Conservation (phyloP, 257 asterid species). For the Nicotiana tomentosiformis region DNA sequence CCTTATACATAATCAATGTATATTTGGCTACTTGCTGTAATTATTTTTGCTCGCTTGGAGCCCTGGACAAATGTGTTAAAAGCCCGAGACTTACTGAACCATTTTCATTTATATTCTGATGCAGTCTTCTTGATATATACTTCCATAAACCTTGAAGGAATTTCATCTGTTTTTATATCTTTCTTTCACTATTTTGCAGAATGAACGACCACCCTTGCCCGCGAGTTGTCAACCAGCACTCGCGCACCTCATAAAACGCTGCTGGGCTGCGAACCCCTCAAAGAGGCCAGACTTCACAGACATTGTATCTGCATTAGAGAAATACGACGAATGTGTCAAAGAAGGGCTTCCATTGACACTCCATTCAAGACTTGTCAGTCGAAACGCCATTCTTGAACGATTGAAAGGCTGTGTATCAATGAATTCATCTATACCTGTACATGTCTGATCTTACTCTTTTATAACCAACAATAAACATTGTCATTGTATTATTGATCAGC, state of each 20-base stretch:
- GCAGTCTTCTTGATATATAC: neutral
- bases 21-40: too few species aligned
- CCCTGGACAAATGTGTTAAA: too few species aligned
- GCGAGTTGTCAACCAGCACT: constrained; percentile 87
- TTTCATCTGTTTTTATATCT: neutral
- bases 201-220: constrained; percentile 85
- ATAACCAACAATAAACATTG: neutral
- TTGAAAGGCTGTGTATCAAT: constrained; percentile 67
- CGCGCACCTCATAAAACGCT: constrained; percentile 78
- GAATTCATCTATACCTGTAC: constrained; percentile 62
- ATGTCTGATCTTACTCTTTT: constrained; percentile 35
- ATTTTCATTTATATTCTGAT: neutral
- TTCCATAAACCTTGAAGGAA: too few species aligned
- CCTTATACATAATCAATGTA: too few species aligned
- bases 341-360: constrained; percentile 79
- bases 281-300: constrained; percentile 80
- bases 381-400: constrained; percentile 61
- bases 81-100: neutral
- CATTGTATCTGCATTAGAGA: constrained; percentile 64
- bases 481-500: neutral
- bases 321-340: constrained; percentile 68
- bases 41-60: too few species aligned
- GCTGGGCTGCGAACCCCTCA: constrained; percentile 81
- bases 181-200: constrained; percentile 33
- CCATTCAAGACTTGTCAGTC: constrained; percentile 47